Conservation (phyloP, 805 yeast species). For the Suhomyces tanzawaensis region DNA sequence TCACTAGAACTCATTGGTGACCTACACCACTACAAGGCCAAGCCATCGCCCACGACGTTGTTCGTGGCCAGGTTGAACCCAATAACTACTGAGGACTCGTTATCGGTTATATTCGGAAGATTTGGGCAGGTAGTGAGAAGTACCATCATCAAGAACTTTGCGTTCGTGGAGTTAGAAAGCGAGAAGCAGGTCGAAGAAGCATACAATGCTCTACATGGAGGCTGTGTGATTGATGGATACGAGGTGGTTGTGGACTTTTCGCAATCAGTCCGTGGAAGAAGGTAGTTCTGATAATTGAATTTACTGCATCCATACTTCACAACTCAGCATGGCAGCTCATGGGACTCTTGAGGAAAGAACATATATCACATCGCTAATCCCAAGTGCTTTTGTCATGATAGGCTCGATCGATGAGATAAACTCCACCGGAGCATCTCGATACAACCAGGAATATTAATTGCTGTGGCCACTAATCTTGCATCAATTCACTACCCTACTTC, state of each 20-base stretch:
- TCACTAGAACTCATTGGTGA: constrained; percentile 66
- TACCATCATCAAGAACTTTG: constrained; percentile 58
- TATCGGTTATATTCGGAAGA: constrained; percentile 54
- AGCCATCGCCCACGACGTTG: constrained; percentile 60
- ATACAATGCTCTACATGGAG: constrained; percentile 50
- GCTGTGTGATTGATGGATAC: constrained; percentile 59
- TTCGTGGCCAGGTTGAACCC: constrained; percentile 66
- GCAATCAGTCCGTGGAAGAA: constrained; percentile 29
- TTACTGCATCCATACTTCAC: no score
- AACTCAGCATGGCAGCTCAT: no score
- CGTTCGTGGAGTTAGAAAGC: constrained; percentile 56
- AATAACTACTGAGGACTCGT: constrained; percentile 56
- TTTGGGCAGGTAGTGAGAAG: constrained; percentile 56
- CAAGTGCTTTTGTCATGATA: no score
- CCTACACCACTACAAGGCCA: constrained; percentile 52
- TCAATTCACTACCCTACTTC: no score
- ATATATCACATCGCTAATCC: no score
- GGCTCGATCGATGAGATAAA: no score
- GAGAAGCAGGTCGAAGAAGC: constrained; percentile 58
- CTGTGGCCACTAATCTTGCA: no score
- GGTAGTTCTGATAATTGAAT: not conserved
- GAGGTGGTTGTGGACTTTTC: constrained; percentile 67
- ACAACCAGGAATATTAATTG: no score
- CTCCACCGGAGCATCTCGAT: no score
- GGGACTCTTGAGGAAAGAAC: no score